Evolutionary conservation across 108 stramenopile genomes (phyloP), one percentile per base, ranked within the genome.

Genomic region (Cyclotella choctawhatcheeana): DNA sequence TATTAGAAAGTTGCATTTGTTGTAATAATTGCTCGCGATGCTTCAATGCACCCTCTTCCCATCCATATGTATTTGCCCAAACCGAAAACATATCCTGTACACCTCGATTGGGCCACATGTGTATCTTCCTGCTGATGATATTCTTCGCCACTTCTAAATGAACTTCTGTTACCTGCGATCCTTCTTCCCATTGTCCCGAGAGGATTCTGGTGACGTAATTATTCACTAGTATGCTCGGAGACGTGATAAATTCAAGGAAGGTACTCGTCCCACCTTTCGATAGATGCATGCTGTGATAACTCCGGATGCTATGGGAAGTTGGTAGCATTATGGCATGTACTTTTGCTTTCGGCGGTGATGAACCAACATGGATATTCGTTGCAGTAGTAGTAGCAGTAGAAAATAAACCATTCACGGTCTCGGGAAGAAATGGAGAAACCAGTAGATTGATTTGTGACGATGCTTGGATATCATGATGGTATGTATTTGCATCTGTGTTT

Each of bases 141-240:
- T 67, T 67, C 51, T 67, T 67, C 1, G 65, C 65, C 1, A 67
- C 24, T 53, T 67, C 65, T 33, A 67, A 35, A 53, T 67, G 65
- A 30, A 67, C 33, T 7, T 53, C 51, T 2, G 65, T 67, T 10
- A 67, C 65, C 18, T 30, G 65, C 4, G 51, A 12, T 17, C 51
- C 51, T 53, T 67, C 65, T 13, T 52, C 50, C 65, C 65, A 67
- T 53, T 67, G 65, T 5, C 65, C 65, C 2, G 65, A 52, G 20
- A 67, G 32, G 4, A 67, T 52, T 14, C 51, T 30, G 1, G 65
- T 67, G 2, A 67, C 27, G 50, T 53, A 67, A 53, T 67, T 67
- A 14, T 67, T 53, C 17, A 67, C 65, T 16, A 67, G 7, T 30
- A 67, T 67, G 65, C 13, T 34, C 0, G 65, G 20, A 1, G 65